Conservation (phyloP, 2,329 filamentous ascomycete species). For the Colletotrichum eremochloae region DNA sequence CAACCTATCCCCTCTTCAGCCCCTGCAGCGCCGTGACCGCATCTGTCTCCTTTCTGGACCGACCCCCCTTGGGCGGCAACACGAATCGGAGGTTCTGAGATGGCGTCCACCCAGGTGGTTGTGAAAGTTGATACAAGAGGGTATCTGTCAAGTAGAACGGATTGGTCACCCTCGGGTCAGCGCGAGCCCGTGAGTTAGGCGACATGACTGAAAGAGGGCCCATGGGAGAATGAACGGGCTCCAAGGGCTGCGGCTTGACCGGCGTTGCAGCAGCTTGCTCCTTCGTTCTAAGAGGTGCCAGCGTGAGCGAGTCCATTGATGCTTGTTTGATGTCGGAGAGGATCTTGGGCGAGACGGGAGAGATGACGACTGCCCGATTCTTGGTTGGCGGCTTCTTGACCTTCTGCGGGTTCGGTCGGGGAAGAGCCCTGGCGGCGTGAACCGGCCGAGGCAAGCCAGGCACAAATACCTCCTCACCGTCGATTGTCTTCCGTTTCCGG, state of each 20-base stretch:
- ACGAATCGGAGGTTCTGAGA: background rate
- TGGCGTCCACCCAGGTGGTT: conserved; percentile 15
- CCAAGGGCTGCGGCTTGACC: conserved; percentile 25
- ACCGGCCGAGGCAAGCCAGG: conserved; percentile 15
- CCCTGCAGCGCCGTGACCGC: conserved; percentile 25
- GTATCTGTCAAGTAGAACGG: conserved; percentile 19
- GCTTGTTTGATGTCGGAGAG: conserved; percentile 26
- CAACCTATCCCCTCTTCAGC: conserved; percentile 1
- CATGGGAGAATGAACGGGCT: conserved; percentile 14
- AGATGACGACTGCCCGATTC: conserved; percentile 8
- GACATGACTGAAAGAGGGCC: conserved; percentile 32
- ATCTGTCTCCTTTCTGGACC: conserved; percentile 14
- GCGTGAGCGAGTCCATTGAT: conserved; percentile 23
- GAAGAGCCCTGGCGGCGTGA: conserved; percentile 43
- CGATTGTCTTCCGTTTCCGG: conserved; percentile 62
- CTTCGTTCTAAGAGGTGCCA: conserved; percentile 18
- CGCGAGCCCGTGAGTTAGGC: conserved; percentile 17
- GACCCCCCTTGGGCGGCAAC: background rate
- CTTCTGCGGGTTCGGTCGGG: conserved; percentile 40
- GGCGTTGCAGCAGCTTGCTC: conserved; percentile 1
- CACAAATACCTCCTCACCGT: conserved; percentile 50
- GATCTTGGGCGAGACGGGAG: conserved; percentile 33
- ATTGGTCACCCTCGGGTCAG: background rate
- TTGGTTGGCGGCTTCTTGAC: background rate
- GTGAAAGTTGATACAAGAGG: conserved; percentile 4